Conservation (phyloP, 2,329 filamentous ascomycete genomes). For the Trichoderma hamatum region DNA sequence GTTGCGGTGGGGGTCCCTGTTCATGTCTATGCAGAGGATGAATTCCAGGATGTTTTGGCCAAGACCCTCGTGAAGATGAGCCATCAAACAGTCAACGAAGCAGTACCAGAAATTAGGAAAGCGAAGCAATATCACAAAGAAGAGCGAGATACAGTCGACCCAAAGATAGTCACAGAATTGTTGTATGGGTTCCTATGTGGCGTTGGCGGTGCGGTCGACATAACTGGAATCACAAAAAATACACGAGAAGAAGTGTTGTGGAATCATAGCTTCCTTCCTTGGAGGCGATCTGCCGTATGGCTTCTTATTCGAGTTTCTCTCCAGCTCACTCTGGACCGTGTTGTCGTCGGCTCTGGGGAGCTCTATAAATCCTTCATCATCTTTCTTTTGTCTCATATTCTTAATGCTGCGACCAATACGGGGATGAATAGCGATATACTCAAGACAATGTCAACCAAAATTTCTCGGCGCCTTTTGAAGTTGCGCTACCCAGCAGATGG, state of each 20-base stretch:
- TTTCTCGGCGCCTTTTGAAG: neutral
- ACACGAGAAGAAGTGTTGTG: constrained; percentile 60
- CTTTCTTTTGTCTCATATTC: neutral
- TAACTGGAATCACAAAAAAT: constrained; percentile 44
- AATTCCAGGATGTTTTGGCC: constrained; percentile 33
- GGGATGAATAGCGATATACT: neutral
- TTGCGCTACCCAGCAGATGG: neutral
- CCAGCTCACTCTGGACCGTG: constrained; percentile 39
- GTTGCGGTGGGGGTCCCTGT: neutral
- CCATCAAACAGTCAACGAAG: constrained; percentile 32
- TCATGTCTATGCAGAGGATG: constrained; percentile 21
- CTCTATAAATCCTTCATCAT: neutral
- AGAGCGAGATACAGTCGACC: constrained; percentile 52
- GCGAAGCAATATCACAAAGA: constrained; percentile 43
- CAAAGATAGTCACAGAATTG: constrained; percentile 56
- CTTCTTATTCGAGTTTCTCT: constrained; percentile 56
- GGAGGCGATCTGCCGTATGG: constrained; percentile 58
- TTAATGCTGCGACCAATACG: neutral
- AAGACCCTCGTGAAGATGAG: constrained; percentile 39
- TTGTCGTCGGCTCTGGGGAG: neutral
- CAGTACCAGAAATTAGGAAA: constrained; percentile 39
- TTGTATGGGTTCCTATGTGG: constrained; percentile 44
- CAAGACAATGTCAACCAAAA: neutral
- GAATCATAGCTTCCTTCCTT: constrained; percentile 37
- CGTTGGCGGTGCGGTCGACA: neutral